Percentiles rank a stretch among this genome's conserved stretches.
Conservation (phyloP, 331 rosid species). For the Quercus lobata region DNA sequence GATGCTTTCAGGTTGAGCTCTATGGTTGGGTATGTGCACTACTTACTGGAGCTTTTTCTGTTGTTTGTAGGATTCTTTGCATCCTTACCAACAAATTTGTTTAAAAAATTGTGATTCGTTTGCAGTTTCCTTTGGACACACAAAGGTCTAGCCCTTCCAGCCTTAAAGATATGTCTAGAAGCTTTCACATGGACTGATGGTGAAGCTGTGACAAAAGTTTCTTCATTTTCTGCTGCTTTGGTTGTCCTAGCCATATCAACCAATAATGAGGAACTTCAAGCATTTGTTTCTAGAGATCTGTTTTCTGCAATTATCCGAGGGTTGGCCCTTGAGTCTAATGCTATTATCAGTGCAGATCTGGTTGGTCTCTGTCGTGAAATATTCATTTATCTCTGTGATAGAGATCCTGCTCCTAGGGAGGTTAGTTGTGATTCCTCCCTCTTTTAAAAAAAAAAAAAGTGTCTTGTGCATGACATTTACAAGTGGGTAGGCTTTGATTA, state of each 20-base stretch:
- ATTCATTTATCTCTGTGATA: slow-evolving; percentile 67
- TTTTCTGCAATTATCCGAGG: slow-evolving; percentile 82
- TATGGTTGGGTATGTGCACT: slow-evolving; percentile 79
- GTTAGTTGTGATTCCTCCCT: slow-evolving; percentile 36
- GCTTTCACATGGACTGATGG: slow-evolving; percentile 89
- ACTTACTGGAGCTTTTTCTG: slow-evolving; percentile 16
- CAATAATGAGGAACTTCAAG: slow-evolving; percentile 53
- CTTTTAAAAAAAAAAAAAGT: background rate
- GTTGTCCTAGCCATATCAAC: slow-evolving; percentile 58
- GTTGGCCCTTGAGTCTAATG: slow-evolving; percentile 88
- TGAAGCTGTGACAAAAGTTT: slow-evolving; percentile 78
- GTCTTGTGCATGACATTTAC: slow-evolving; percentile 1
- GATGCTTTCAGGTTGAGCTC: slow-evolving; percentile 65
- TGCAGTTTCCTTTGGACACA: slow-evolving; percentile 83
- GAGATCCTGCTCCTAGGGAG: slow-evolving; percentile 94
- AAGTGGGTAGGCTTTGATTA: background rate
- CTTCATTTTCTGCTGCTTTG: slow-evolving; percentile 63
- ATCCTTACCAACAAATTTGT: background rate
- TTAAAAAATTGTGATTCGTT: slow-evolving; percentile 6
- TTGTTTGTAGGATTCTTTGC: slow-evolving; percentile 11
- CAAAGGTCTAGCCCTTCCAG: slow-evolving; percentile 71
- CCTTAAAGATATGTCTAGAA: slow-evolving; percentile 63
- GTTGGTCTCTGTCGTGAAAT: slow-evolving; percentile 90
- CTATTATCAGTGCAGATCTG: slow-evolving; percentile 83
- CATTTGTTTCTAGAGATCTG: slow-evolving; percentile 80